phyloP scores from a whole-genome alignment of 371 early-diverging fungal genomes.

The Basidiobolus meristosporus region DNA sequence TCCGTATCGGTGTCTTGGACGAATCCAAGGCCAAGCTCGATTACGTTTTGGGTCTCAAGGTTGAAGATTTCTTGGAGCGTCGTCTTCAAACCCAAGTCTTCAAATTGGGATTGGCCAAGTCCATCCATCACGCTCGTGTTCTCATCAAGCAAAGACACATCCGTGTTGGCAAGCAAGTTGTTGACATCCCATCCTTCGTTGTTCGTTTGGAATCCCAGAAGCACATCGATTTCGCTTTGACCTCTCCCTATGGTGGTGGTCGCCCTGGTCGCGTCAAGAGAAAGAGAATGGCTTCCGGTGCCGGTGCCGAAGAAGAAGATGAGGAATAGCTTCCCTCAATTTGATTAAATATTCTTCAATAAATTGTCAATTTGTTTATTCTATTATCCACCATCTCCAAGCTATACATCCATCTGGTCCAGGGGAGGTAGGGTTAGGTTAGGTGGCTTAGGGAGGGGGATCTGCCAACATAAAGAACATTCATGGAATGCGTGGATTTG shows the following conservation, averaged over 20 bases:
- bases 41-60: constrained; percentile 95
- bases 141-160: constrained; percentile 98
- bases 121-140: constrained; percentile 99
- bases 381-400: no score
- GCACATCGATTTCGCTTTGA: constrained; percentile 97
- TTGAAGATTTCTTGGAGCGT: constrained; percentile 98
- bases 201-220: constrained; percentile 86
- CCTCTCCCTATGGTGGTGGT: constrained; percentile 97
- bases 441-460: no score
- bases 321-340: constrained; percentile 11
- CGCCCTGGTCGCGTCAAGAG: constrained; percentile 95
- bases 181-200: constrained; percentile 90
- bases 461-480: no score
- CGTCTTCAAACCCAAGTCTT: constrained; percentile 99
- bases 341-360: no score
- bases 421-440: no score
- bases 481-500: no score
- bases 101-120: constrained; percentile 97
- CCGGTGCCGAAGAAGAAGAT: constrained; percentile 42
- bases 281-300: constrained; percentile 55
- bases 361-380: no score
- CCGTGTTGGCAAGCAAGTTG: constrained; percentile 97
- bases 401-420: no score
- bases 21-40: constrained; percentile 96
- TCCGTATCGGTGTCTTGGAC: constrained; percentile 95